Percentiles rank a stretch among this genome's conserved stretches.
Evolutionary conservation across 345 rosid species (phyloP).

Genomic region (Syzygium grande): DNA sequence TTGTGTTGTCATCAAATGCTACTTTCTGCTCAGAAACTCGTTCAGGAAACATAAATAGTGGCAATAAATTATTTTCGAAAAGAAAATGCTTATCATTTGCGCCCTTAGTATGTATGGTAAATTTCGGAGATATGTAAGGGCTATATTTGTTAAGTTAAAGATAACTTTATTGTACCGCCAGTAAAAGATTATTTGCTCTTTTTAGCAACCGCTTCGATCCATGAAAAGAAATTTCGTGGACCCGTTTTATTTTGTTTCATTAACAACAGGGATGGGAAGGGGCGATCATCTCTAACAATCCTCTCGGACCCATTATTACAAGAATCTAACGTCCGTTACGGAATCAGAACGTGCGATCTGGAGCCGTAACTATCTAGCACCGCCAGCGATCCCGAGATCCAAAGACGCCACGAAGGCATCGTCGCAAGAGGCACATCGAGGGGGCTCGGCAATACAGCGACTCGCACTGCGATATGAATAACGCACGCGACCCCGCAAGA

Average conservation of each 20-base stretch:
- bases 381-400: background rate
- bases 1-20: too few species aligned
- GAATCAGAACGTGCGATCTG: background rate
- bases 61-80: too few species aligned
- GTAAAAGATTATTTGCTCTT: background rate
- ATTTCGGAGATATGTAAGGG: background rate
- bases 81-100: too few species aligned
- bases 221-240: background rate
- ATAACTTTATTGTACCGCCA: background rate
- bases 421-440: background rate
- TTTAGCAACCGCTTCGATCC: background rate
- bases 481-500: background rate
- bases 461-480: fast-evolving
- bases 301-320: background rate
- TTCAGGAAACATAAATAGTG: too few species aligned
- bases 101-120: background rate
- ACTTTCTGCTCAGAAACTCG: too few species aligned
- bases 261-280: background rate
- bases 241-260: background rate
- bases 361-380: background rate
- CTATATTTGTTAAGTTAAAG: background rate
- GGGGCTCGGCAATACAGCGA: fast-evolving
- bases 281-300: background rate
- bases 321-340: background rate
- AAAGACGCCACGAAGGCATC: background rate